These are phyloP conservation scores for Peronospora destructor DNA, from an alignment of 352 stramenopile genomes.

Conservation along the genomic window DNA sequence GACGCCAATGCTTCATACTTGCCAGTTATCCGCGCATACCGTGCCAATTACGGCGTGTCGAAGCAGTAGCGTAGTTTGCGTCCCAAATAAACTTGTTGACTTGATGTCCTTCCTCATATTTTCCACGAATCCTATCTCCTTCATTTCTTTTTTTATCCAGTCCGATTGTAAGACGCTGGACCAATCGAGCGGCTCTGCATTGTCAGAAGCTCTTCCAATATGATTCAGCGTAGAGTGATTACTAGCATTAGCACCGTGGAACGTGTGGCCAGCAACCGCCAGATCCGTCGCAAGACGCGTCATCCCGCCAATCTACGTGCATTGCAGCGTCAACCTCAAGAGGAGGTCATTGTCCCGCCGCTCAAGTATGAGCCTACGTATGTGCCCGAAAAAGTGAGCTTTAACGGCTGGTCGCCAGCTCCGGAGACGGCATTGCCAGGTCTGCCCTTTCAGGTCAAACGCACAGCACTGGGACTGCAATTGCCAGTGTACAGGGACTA, in stretches of 20 bases:
- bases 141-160: constrained; percentile 3
- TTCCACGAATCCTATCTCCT: constrained; percentile 7
- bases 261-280: constrained; percentile 77
- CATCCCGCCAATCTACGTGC: constrained; percentile 67
- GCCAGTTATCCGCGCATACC: constrained; percentile 66
- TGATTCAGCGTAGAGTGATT: constrained; percentile 62
- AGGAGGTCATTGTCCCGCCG: constrained; percentile 45
- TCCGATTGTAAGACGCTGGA: constrained; percentile 1
- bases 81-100: too few species aligned
- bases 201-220: constrained; percentile 23
- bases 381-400: constrained; percentile 75
- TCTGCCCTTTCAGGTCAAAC: constrained; percentile 76
- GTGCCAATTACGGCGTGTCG: constrained; percentile 68
- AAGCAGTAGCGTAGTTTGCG: constrained; percentile 16
- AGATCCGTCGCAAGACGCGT: constrained; percentile 77
- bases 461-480: constrained; percentile 69
- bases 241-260: constrained; percentile 40
- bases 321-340: constrained; percentile 53
- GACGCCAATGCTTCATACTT: constrained; percentile 59
- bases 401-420: constrained; percentile 82
- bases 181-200: constrained; percentile 25
- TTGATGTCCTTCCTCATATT: not conserved
- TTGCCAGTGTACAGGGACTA: constrained; percentile 84
- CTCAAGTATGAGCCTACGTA: constrained; percentile 83
- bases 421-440: constrained; percentile 52